Percentiles rank a stretch among this genome's conserved stretches.
Conservation (phyloP, 352 stramenopile genomes). For the Globisporangium irregulare region DNA sequence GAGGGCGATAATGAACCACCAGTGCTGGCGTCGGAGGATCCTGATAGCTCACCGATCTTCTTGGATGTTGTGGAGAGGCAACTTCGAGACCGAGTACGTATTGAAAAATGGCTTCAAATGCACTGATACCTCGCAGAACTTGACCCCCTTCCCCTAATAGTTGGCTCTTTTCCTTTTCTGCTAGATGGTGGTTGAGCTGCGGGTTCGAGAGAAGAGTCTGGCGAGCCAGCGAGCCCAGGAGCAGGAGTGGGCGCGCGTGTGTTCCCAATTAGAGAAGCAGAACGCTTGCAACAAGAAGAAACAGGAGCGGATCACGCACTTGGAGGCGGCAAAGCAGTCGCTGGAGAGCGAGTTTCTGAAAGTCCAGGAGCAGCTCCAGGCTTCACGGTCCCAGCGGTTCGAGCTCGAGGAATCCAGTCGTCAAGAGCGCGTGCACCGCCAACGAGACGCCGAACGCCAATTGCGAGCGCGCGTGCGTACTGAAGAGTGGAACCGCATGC, state of each 20-base stretch:
- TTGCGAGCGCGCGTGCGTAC: conserved; percentile 38
- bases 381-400: conserved; percentile 28
- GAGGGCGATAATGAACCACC: background rate
- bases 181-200: conserved; percentile 42
- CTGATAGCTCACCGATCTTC: background rate
- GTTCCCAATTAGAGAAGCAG: conserved; percentile 19
- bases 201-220: conserved; percentile 29
- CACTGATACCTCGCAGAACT: background rate
- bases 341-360: conserved; percentile 34
- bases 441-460: conserved; percentile 46
- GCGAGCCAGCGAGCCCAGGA: conserved; percentile 28
- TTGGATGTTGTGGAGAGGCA: conserved; percentile 5
- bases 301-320: conserved; percentile 21
- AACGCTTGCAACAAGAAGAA: conserved; percentile 16
- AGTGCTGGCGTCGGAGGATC: background rate
- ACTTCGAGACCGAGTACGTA: conserved; percentile 7
- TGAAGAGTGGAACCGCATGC: conserved; percentile 49
- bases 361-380: conserved; percentile 23
- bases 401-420: conserved; percentile 44
- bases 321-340: conserved; percentile 27
- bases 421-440: conserved; percentile 36
- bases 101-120: background rate
- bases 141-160: background rate
- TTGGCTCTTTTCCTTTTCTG: background rate
- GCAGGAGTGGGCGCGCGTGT: conserved; percentile 23